Conservation (phyloP, 2,329 filamentous ascomycete species). For the Pseudocercospora eumusae region DNA sequence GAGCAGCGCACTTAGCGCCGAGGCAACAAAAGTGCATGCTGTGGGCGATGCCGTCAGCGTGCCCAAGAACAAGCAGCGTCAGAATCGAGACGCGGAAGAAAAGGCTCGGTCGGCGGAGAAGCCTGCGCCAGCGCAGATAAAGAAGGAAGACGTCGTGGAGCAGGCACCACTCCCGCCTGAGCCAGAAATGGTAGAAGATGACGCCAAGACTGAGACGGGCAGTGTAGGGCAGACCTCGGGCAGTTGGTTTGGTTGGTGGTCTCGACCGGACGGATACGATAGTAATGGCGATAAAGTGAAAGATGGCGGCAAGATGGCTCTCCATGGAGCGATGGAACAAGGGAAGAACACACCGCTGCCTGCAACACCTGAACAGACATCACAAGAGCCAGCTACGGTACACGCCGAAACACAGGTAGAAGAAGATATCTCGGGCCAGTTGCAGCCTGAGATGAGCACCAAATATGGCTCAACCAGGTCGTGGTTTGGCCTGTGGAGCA, state of each 20-base stretch:
- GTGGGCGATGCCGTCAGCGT: constrained; percentile 38
- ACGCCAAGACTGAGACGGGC: constrained; percentile 29
- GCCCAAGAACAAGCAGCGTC: constrained; percentile 34
- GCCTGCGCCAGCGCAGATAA: constrained; percentile 17
- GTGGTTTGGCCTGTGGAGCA: constrained; percentile 56
- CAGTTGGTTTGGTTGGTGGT: constrained; percentile 55
- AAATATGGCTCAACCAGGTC: constrained; percentile 36
- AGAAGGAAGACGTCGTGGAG: constrained; percentile 30
- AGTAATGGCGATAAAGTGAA: constrained; percentile 40
- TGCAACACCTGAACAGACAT: constrained; percentile 32
- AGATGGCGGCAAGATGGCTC: constrained; percentile 33
- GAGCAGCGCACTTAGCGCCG: constrained; percentile 47
- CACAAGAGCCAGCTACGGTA: constrained; percentile 14
- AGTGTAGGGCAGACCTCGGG: constrained; percentile 30
- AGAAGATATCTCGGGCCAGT: constrained; percentile 13
- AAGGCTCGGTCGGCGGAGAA: constrained; percentile 27
- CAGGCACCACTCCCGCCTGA: constrained; percentile 50
- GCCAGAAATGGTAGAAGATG: constrained; percentile 35
- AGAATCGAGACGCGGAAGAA: constrained; percentile 27
- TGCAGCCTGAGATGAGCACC: constrained; percentile 29
- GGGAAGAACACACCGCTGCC: constrained; percentile 48
- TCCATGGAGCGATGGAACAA: constrained; percentile 38
- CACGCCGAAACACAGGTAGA: constrained; percentile 3
- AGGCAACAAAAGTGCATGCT: constrained; percentile 51
- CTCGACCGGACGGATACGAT: constrained; percentile 50